These are phyloP conservation scores for Xylaria arbuscula DNA, from an alignment of 2,329 filamentous ascomycete species.

Conservation along the genomic window DNA sequence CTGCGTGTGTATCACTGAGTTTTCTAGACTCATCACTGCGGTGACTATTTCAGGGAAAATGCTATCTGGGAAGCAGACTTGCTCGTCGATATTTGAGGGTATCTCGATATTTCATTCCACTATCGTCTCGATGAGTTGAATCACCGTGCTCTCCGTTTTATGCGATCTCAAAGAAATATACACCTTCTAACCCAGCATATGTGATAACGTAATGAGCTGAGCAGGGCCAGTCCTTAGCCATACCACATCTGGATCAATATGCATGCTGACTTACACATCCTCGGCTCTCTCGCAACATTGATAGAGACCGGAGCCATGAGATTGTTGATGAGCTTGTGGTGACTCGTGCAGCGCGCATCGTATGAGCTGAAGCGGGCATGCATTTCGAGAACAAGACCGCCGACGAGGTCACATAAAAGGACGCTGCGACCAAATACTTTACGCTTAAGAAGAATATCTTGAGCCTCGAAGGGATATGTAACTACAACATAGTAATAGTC, in stretches of 20 bases:
- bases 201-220: conserved; percentile 49
- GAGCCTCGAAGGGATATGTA: conserved; percentile 55
- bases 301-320: conserved; percentile 54
- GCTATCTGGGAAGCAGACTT: conserved; percentile 44
- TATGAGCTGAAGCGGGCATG: conserved; percentile 50
- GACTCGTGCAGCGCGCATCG: conserved; percentile 49
- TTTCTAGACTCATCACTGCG: conserved; percentile 46
- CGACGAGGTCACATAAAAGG: conserved; percentile 50
- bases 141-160: conserved; percentile 43
- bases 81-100: conserved; percentile 34
- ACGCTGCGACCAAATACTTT: conserved; percentile 58
- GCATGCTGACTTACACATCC: conserved; percentile 48
- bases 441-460: conserved; percentile 58
- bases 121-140: conserved; percentile 41
- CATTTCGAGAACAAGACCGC: conserved; percentile 49
- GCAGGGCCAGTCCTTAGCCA: conserved; percentile 50
- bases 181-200: conserved; percentile 49
- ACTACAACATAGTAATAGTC: conserved; percentile 58
- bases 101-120: conserved; percentile 22
- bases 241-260: conserved; percentile 50
- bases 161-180: conserved; percentile 49
- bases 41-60: conserved; percentile 42
- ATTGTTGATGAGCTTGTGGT: conserved; percentile 53
- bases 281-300: conserved; percentile 49
- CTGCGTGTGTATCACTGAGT: conserved; percentile 47